A percentile compares a stretch with the other conserved stretches of the same genome.
These are phyloP conservation scores for Erucastrum elatum DNA, from an alignment of 345 rosid genomes.

Conservation along the genomic window DNA sequence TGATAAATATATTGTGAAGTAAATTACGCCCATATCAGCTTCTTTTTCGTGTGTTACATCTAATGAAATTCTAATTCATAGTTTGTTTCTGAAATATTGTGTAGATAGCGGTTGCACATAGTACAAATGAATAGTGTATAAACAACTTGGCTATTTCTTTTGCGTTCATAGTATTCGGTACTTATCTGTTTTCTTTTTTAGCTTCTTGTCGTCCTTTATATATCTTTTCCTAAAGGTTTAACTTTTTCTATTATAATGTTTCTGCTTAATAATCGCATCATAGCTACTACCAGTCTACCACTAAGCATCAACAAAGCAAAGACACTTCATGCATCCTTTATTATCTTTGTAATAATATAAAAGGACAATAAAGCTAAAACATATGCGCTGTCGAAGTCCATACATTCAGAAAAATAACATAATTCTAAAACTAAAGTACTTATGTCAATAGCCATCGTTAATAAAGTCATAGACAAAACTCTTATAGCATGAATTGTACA, in stretches of 20 bases:
- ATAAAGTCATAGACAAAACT: neutral
- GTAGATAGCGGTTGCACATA: neutral
- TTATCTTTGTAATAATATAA: neutral
- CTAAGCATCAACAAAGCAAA: conserved; percentile 32
- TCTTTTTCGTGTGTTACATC: neutral
- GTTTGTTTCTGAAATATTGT: neutral
- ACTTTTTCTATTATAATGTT: neutral
- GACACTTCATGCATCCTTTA: conserved; percentile 17
- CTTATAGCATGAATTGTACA: neutral
- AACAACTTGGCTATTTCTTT: neutral
- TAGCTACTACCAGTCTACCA: conserved; percentile 20
- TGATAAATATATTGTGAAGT: neutral
- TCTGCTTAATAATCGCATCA: conserved; percentile 20
- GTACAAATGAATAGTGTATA: neutral
- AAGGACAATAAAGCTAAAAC: conserved; percentile 25
- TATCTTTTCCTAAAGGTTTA: conserved; percentile 2
- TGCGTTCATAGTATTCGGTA: conserved; percentile 27
- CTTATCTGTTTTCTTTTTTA: neutral
- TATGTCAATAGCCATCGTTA: neutral
- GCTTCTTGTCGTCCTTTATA: neutral
- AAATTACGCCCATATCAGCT: neutral
- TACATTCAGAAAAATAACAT: neutral
- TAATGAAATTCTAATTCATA: neutral
- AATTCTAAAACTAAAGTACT: neutral
- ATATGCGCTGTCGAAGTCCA: conserved; percentile 23